phyloP scores from a whole-genome alignment of 306 rosid species.

The Vicia sativa region DNA sequence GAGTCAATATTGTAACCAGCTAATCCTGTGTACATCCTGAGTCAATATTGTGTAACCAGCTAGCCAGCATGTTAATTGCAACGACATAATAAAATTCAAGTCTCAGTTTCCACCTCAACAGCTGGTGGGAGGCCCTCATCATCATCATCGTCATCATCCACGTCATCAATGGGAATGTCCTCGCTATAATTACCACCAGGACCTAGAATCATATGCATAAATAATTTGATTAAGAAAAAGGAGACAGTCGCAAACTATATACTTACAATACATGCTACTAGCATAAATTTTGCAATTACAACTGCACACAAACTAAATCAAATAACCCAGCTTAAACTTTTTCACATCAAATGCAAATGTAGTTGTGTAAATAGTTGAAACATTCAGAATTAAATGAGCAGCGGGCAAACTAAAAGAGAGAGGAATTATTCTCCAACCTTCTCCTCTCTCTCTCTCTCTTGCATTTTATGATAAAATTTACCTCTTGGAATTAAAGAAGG shows the following conservation, averaged over 20 bases:
- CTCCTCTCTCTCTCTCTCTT: constrained; percentile 19
- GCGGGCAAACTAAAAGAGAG: background rate
- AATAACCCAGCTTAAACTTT: background rate
- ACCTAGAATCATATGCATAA: constrained; percentile 40
- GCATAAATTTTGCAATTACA: background rate
- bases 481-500: constrained; percentile 57
- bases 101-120: constrained; percentile 41
- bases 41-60: constrained; percentile 13
- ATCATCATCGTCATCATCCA: constrained; percentile 61
- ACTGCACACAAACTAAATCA: constrained; percentile 12
- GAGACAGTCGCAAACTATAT: background rate
- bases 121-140: constrained; percentile 44
- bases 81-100: constrained; percentile 31
- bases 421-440: constrained; percentile 19
- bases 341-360: background rate
- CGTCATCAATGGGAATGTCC: constrained; percentile 82
- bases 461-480: constrained; percentile 36
- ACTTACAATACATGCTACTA: constrained; percentile 8
- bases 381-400: constrained; percentile 10
- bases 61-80: constrained; percentile 29
- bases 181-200: constrained; percentile 49
- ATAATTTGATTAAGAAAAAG: constrained; percentile 7
- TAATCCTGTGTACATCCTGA: constrained; percentile 1
- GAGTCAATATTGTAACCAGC: constrained; percentile 9
- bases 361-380: background rate